Conservation (phyloP, 75 land plant genomes). For the Ceratopteris richardii region DNA sequence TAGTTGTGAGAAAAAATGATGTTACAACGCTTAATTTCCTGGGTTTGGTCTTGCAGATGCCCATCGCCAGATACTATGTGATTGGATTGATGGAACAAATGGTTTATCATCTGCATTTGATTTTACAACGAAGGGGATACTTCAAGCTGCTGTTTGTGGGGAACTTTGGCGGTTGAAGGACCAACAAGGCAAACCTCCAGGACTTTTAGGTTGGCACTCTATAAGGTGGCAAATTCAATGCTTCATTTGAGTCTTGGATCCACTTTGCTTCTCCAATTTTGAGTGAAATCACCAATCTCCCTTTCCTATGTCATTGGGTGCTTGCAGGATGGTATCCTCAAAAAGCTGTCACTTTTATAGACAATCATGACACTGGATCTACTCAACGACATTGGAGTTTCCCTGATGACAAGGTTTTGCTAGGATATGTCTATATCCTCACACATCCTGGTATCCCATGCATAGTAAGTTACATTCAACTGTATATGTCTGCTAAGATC, state of each 20-base stretch:
- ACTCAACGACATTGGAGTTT: conserved; percentile 36
- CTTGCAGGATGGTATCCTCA: conserved; percentile 16
- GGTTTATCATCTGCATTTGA: conserved; percentile 10
- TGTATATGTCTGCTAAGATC: no score
- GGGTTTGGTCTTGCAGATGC: conserved; percentile 8
- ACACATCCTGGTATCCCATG: conserved; percentile 47
- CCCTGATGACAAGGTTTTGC: conserved; percentile 47
- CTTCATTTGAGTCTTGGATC: conserved; percentile 6
- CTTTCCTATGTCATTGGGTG: no score
- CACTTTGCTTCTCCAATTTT: no score
- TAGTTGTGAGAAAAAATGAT: no score
- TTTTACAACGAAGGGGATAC: conserved; percentile 22
- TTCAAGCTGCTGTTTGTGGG: conserved; percentile 29
- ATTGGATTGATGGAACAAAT: conserved; percentile 18
- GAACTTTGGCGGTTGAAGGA: conserved; percentile 80
- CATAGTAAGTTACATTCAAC: conserved; percentile 14
- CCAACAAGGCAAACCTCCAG: conserved; percentile 66
- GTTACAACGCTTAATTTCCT: no score
- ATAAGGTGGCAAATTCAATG: neutral
- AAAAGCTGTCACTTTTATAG: conserved; percentile 22
- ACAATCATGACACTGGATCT: conserved; percentile 31
- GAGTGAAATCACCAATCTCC: no score
- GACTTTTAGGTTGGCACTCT: conserved; percentile 48
- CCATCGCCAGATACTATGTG: conserved; percentile 15
- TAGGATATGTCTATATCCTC: conserved; percentile 62